A percentile compares a stretch with the other conserved stretches of the same genome.
These are phyloP conservation scores for Gomphus bonarii DNA, from an alignment of 1,284 basidiomycete genomes.

Conservation along the genomic window DNA sequence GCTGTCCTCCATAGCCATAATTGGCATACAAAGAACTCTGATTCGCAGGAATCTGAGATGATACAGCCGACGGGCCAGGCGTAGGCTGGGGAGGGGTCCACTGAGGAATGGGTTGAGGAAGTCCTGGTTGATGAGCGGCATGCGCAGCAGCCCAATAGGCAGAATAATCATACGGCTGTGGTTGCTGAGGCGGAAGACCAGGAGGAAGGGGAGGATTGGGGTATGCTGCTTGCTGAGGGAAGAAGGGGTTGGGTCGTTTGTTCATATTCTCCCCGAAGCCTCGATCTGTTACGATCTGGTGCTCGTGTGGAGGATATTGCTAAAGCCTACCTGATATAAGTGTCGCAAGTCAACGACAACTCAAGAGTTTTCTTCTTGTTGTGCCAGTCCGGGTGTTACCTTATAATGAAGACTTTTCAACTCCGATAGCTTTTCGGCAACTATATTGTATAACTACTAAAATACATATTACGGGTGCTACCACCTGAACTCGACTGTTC, in stretches of 20 bases:
- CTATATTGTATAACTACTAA: neutral
- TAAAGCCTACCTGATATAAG: neutral
- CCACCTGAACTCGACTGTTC: slow-evolving; percentile 70
- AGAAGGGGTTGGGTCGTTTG: slow-evolving; percentile 19
- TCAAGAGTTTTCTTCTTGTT: neutral
- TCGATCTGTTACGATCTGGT: neutral
- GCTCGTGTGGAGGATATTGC: neutral
- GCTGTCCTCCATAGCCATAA: slow-evolving; percentile 68
- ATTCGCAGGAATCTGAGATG: slow-evolving; percentile 21
- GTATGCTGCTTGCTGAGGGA: slow-evolving; percentile 13
- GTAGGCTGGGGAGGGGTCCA: slow-evolving; percentile 42
- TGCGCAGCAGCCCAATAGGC: slow-evolving; percentile 62
- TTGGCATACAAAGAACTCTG: slow-evolving; percentile 75
- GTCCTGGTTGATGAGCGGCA: slow-evolving; percentile 37
- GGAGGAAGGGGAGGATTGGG: slow-evolving; percentile 70
- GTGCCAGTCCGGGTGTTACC: neutral
- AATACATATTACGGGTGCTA: slow-evolving; percentile 18
- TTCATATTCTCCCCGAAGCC: slow-evolving; percentile 16
- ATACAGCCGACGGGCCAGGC: slow-evolving; percentile 45
- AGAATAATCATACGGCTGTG: slow-evolving; percentile 47
- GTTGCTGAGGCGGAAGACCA: slow-evolving; percentile 62
- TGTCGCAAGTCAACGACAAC: neutral
- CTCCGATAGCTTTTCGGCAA: neutral
- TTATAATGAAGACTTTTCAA: slow-evolving; percentile 3
- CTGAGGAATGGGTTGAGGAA: slow-evolving; percentile 30